phyloP scores from a whole-genome alignment of 371 early-diverging fungal genomes.

The Parasitella parasitica region DNA sequence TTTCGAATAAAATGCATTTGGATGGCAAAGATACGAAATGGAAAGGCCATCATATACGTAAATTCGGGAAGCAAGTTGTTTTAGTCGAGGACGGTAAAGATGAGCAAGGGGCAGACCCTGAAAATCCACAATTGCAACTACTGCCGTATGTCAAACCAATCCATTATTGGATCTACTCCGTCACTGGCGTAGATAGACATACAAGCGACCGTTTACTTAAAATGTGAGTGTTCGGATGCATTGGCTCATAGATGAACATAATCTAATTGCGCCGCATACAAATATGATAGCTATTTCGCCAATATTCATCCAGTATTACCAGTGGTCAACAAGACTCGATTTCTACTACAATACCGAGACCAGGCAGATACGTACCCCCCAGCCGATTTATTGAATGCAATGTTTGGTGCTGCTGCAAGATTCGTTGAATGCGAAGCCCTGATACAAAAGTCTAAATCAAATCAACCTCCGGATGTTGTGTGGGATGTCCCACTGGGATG shows the following conservation, averaged over 20 bases:
- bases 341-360: constrained; percentile 45
- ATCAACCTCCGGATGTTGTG: constrained; percentile 29
- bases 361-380: constrained; percentile 38
- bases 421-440: constrained; percentile 42
- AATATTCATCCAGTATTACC: constrained; percentile 51
- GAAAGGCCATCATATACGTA: constrained; percentile 39
- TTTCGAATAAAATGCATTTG: constrained; percentile 41
- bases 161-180: constrained; percentile 38
- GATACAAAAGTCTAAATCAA: constrained; percentile 13
- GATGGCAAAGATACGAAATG: constrained; percentile 27
- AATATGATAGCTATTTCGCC: constrained; percentile 49
- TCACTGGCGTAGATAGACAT: constrained; percentile 39
- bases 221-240: constrained; percentile 25
- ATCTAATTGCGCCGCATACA: too few relatives aligned
- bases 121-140: constrained; percentile 4
- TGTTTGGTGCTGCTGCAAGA: constrained; percentile 51
- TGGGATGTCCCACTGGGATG: constrained; percentile 48
- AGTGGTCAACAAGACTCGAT: constrained; percentile 43
- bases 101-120: not conserved
- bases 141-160: constrained; percentile 18
- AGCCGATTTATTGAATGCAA: constrained; percentile 42
- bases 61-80: constrained; percentile 43
- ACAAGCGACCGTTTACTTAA: constrained; percentile 41
- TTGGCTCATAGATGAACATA: not conserved
- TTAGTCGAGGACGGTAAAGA: constrained; percentile 29